Base-by-base conservation (phyloP, 1,284 basidiomycete species). In the Uromyces viciae-fabae region DNA sequence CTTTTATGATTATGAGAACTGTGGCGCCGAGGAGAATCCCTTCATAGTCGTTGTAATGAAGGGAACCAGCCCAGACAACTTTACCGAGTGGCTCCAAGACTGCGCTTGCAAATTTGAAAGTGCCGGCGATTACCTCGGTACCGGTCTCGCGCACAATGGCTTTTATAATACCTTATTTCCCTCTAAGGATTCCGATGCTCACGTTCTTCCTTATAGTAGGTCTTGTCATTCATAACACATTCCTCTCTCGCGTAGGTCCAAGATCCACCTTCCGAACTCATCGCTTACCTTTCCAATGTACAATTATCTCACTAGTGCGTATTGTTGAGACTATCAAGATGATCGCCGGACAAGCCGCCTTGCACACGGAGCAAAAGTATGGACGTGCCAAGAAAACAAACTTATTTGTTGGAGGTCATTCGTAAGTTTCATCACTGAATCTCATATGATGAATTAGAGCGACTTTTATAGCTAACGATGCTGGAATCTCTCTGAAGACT, bases 161-260 rank as follows among this genome's bases (percentile, higher is more conserved):
- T 78, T 78, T 31, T 78, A 78, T n/a, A 58, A 68, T 38, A 71
- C 46, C 64, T 49, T 78, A 33, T 78, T 78, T 49, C 76, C 76
- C 19, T 68, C 64, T 22, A 78, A 69, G n/a, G 38, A 28, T 15
- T 69, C 62, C 28, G 64, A 31, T 14, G 49, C 46, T 28, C 46
- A 52, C 17, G 60, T 69, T 11, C 49, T 71, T 28, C 76, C 76
- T 9, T 78, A 78, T 36, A 54, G 76, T 78, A 31, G 71, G 76
- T 25, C 1, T 76, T 19, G 9, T 42, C 40, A 14, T 17, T 49
- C 14, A 43, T 73, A 2, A 3, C n/a, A 22, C n/a, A 38, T 25
- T 68, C 22, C 11, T 28, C 7, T n/a, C n/a, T n/a, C n/a, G n/a
- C n/a, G n/a, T n/a, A n/a, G n/a, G n/a, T n/a, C n/a, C n/a, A n/a